A percentile compares a stretch with the other conserved stretches of the same genome.
These are phyloP conservation scores for Trametes versicolor DNA, from an alignment of 1,284 basidiomycete genomes.

Conservation along the genomic window DNA sequence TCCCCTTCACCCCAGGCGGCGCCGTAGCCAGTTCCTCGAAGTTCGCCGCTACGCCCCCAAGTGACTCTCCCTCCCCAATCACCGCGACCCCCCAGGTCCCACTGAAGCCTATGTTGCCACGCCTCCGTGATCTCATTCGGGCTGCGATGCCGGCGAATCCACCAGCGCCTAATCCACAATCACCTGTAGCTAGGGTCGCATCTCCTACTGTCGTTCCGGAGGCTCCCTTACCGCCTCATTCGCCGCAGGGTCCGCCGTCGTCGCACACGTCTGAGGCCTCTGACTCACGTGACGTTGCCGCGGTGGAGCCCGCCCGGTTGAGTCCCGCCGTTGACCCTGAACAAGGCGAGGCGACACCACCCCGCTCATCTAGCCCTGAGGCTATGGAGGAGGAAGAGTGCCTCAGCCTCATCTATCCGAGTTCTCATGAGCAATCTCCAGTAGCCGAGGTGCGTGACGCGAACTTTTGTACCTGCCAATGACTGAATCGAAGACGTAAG, in stretches of 20 bases:
- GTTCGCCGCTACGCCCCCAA: neutral
- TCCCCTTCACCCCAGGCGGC: neutral
- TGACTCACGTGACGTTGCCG: neutral
- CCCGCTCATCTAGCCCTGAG: constrained; percentile 22
- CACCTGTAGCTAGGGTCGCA: too few relatives aligned
- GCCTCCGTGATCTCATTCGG: constrained; percentile 10
- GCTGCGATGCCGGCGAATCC: neutral
- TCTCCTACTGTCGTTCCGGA: neutral
- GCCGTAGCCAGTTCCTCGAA: neutral
- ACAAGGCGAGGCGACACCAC: constrained; percentile 8
- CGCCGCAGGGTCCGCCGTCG: neutral
- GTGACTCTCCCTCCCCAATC: neutral
- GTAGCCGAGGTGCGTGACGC: constrained; percentile 29
- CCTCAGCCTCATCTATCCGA: constrained; percentile 27
- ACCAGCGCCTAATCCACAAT: neutral
- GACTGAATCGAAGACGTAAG: constrained; percentile 15
- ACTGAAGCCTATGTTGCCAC: constrained; percentile 8
- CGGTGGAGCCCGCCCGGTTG: neutral
- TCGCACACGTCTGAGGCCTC: neutral
- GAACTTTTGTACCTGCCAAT: constrained; percentile 6
- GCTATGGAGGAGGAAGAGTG: constrained; percentile 24
- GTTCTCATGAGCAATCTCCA: constrained; percentile 18
- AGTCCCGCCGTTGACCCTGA: neutral
- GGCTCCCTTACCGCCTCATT: neutral
- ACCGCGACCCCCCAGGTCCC: neutral